These are phyloP conservation scores for Linderina pennispora DNA, from an alignment of 192 early-diverging fungal genomes.

Conservation along the genomic window DNA sequence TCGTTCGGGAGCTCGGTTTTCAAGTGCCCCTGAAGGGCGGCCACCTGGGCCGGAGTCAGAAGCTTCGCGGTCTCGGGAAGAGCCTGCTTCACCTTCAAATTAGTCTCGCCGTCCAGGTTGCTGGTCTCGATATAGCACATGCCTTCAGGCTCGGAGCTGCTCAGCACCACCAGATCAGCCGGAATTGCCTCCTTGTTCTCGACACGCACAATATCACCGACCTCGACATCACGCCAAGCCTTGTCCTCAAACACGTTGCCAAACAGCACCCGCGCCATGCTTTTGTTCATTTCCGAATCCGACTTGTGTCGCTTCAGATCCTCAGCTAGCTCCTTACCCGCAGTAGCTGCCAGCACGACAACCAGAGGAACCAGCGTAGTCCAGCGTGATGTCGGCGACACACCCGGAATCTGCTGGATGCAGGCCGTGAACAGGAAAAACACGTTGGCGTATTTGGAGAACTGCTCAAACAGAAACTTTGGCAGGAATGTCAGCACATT, in stretches of 20 bases:
- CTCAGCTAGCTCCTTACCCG: conserved; percentile 90
- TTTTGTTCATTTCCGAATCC: conserved; percentile 67
- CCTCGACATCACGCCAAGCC: conserved; percentile 66
- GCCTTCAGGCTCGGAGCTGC: conserved; percentile 91
- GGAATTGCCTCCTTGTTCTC: conserved; percentile 86
- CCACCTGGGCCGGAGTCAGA: conserved; percentile 63
- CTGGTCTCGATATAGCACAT: conserved; percentile 98
- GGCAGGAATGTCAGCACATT: conserved; percentile 87
- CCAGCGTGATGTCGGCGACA: conserved; percentile 88
- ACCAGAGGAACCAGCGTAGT: conserved; percentile 80
- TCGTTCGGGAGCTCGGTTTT: conserved; percentile 95
- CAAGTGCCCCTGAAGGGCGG: conserved; percentile 59
- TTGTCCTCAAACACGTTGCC: conserved; percentile 66
- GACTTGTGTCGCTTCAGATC: conserved; percentile 77
- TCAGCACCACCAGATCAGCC: conserved; percentile 86
- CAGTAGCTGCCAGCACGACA: conserved; percentile 84
- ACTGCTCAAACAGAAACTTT: conserved; percentile 96
- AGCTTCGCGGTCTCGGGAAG: conserved; percentile 74
- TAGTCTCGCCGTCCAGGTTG: conserved; percentile 97
- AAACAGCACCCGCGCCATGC: conserved; percentile 53
- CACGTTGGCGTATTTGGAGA: conserved; percentile 97
- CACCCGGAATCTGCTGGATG: conserved; percentile 94
- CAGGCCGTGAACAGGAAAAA: conserved; percentile 97
- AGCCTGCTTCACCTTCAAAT: conserved; percentile 95
- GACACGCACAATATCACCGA: conserved; percentile 90